Evolutionary conservation across 768 basidiomycete species (phyloP).

Genomic region (Trichaptum fuscoviolaceum): DNA sequence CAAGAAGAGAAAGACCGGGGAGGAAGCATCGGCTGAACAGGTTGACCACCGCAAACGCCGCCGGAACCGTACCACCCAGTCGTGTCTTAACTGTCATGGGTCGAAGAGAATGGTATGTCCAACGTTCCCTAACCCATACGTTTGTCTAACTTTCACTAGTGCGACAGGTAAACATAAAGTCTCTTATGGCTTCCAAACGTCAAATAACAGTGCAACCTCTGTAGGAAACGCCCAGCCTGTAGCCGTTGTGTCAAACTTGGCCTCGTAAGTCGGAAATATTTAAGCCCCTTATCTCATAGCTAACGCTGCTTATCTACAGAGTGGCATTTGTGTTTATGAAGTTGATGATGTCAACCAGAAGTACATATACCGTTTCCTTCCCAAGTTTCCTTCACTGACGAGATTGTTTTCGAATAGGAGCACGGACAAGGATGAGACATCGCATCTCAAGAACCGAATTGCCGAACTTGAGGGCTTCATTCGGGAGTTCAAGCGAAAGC

Average conservation of each 20-base stretch:
- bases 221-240: constrained; percentile 26
- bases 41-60: constrained; percentile 30
- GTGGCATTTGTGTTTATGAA: constrained; percentile 33
- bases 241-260: constrained; percentile 27
- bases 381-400: constrained; percentile 6
- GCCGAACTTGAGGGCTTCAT: constrained; percentile 34
- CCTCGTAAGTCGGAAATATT: constrained; percentile 17
- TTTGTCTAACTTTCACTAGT: constrained; percentile 17
- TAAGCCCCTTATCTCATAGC: background rate
- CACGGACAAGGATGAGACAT: constrained; percentile 20
- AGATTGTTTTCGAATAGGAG: constrained; percentile 20
- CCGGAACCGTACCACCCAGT: constrained; percentile 31
- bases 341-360: constrained; percentile 24
- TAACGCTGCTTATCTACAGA: constrained; percentile 14
- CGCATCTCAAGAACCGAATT: constrained; percentile 27
- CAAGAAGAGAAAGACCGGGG: background rate
- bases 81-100: constrained; percentile 31
- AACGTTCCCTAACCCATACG: background rate
- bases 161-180: constrained; percentile 28
- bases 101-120: constrained; percentile 31
- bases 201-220: background rate
- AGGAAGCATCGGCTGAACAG: background rate
- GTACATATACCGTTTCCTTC: background rate
- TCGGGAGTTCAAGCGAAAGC: constrained; percentile 23
- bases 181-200: background rate